Evolutionary conservation across 768 basidiomycete species (phyloP).

Genomic region (Pulveroboletus sp.): DNA sequence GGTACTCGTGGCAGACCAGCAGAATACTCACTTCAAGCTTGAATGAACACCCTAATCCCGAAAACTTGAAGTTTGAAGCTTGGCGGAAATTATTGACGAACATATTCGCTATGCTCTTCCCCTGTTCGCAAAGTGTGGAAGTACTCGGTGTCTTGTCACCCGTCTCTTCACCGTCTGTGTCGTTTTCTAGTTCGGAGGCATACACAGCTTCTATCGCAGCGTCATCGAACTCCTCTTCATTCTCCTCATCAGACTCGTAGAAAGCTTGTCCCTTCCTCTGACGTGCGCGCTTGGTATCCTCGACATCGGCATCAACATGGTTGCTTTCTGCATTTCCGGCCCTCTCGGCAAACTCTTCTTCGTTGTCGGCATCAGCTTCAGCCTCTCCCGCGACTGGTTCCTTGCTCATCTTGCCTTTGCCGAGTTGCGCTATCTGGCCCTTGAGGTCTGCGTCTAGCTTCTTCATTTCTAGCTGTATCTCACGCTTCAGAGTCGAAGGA

Average conservation of each 20-base stretch:
- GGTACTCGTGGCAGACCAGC: neutral
- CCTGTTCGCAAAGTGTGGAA: slow-evolving; percentile 37
- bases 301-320: slow-evolving; percentile 77
- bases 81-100: slow-evolving; percentile 59
- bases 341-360: slow-evolving; percentile 36
- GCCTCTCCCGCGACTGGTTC: slow-evolving; percentile 40
- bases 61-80: slow-evolving; percentile 72
- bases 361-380: slow-evolving; percentile 52
- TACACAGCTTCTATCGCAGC: slow-evolving; percentile 60
- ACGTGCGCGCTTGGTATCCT: slow-evolving; percentile 66
- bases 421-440: slow-evolving; percentile 74
- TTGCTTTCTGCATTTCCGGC: slow-evolving; percentile 69
- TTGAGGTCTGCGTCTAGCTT: slow-evolving; percentile 75
- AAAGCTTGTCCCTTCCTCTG: slow-evolving; percentile 71
- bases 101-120: slow-evolving; percentile 40
- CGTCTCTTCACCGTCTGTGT: slow-evolving; percentile 29
- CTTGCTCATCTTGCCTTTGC: slow-evolving; percentile 62
- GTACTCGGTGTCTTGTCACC: slow-evolving; percentile 16
- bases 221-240: slow-evolving; percentile 44
- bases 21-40: slow-evolving; percentile 67
- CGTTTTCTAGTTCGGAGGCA: slow-evolving; percentile 44
- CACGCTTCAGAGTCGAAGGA: slow-evolving; percentile 75
- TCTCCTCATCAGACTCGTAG: slow-evolving; percentile 59
- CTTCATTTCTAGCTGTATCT: slow-evolving; percentile 83
- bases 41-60: slow-evolving; percentile 63